Base-by-base conservation (phyloP, 129 eudicot genomes). In the Deinandra increscens region DNA sequence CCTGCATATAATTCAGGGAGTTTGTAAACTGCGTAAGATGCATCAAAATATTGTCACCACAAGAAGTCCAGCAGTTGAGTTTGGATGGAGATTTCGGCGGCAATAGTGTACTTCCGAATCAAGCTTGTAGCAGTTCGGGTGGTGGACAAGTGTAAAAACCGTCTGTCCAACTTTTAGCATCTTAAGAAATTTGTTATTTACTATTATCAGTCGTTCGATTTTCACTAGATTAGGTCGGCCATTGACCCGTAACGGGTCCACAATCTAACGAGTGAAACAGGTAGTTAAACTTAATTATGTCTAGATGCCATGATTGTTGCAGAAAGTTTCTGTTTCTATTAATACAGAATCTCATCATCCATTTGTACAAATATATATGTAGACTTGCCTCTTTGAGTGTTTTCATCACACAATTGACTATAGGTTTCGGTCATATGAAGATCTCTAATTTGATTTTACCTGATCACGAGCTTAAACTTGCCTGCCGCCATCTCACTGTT, bases 1-100 rank as follows among this genome's bases (percentile, higher is more conserved):
- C 20, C 18, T 14, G 60, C 19, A 23, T 19, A 12, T 8, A 41
- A 51, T 75, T 39, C 93, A 91, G 98, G 84, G 96, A 88, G 75
- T 91, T 91, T 44, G 95, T 91, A 65, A 86, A 73, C 76, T 91
- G 96, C 41, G 98, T 91, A 1, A 81, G 95, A 1, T 86, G 95
- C 85, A 84, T 91, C 70, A 91, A 86, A 77, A 91, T 91, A 39
- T 89, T 91, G 46, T 91, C 98, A 3, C 96, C 98, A 8, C 96
- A 86, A 75, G 97, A 91, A 76, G 97, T 91, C 63, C 91, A 91
- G 34, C 91, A 86, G 33, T 86, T 91, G 98, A 91, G 98, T 75
- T 86, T 88, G 80, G 96, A 88, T 69, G 98, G 94, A 76, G 98
- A 91, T 79, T 82, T 86, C 37, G 80, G 80, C 2, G 96, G 95